Evolutionary conservation across 805 yeast species (phyloP).

Genomic region (Cyberlindnera euphorbiae): DNA sequence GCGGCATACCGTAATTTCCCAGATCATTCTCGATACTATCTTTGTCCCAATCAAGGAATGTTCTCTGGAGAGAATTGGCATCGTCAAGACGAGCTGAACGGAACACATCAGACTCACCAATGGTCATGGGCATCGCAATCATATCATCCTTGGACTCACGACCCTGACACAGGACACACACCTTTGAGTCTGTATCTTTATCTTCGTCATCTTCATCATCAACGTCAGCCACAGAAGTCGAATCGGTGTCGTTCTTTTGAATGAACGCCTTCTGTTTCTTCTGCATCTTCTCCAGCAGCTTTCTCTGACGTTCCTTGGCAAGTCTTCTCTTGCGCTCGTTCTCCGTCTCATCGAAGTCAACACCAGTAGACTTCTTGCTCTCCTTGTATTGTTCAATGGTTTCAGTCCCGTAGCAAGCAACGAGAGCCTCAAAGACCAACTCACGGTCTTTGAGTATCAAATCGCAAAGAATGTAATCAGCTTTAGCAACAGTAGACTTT

Average conservation of each 20-base stretch:
- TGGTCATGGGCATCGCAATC: slow-evolving; percentile 56
- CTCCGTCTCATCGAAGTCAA: slow-evolving; percentile 44
- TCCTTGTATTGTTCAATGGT: slow-evolving; percentile 46
- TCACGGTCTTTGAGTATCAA: slow-evolving; percentile 44
- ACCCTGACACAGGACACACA: slow-evolving; percentile 59
- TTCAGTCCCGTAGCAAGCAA: slow-evolving; percentile 53
- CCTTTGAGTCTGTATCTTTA: slow-evolving; percentile 24
- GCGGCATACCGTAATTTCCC: slow-evolving; percentile 28
- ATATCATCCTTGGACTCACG: slow-evolving; percentile 39
- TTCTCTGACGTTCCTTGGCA: slow-evolving; percentile 60
- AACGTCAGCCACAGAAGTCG: slow-evolving; percentile 27
- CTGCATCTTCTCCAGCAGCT: slow-evolving; percentile 56
- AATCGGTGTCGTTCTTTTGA: slow-evolving; percentile 41
- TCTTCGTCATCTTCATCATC: slow-evolving; percentile 23
- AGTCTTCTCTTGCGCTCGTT: slow-evolving; percentile 48
- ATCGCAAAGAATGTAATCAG: slow-evolving; percentile 49
- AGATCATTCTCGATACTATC: slow-evolving; percentile 16
- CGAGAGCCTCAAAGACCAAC: slow-evolving; percentile 45
- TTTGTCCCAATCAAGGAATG: slow-evolving; percentile 20
- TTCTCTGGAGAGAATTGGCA: slow-evolving; percentile 7
- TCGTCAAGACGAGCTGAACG: slow-evolving; percentile 18
- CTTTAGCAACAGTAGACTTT: slow-evolving; percentile 44
- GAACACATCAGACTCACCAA: slow-evolving; percentile 31
- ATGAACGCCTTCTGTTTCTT: slow-evolving; percentile 75
- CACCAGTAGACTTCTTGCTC: slow-evolving; percentile 37